A percentile compares a stretch with the other conserved stretches of the same genome.
Evolutionary conservation across 306 rosid genomes (phyloP).

Genomic region (Cicer chorassanicum): DNA sequence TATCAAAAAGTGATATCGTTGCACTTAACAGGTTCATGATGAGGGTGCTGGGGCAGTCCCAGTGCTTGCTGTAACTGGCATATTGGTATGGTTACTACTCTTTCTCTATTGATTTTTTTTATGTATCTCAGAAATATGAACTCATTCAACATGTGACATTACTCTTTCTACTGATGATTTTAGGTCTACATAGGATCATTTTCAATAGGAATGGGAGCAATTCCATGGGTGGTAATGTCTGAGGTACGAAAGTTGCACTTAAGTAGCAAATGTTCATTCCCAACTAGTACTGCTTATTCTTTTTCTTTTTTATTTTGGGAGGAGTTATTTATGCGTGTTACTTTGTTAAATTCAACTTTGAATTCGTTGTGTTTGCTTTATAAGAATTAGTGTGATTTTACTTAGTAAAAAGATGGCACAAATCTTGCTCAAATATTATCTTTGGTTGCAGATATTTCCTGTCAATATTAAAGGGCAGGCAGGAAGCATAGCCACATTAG

Average conservation of each 20-base stretch:
- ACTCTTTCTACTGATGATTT: constrained; percentile 35
- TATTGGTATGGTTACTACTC: constrained; percentile 59
- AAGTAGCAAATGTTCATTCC: constrained; percentile 3
- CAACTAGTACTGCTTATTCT: background rate
- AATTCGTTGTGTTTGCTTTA: constrained; percentile 47
- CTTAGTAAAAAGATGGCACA: background rate
- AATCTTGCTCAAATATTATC: constrained; percentile 2
- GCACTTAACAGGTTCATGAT: constrained; percentile 61
- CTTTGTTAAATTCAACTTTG: constrained; percentile 30
- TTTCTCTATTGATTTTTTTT: background rate
- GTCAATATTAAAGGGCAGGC: constrained; percentile 82
- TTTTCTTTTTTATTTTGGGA: background rate
- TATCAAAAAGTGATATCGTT: constrained; percentile 35
- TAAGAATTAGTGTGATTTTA: constrained; percentile 11
- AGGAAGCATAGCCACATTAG: constrained; percentile 86
- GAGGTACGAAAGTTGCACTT: constrained; percentile 59
- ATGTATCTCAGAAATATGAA: constrained; percentile 27
- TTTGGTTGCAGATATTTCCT: constrained; percentile 75
- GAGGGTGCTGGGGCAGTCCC: constrained; percentile 59
- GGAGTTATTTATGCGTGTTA: background rate
- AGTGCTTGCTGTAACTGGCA: constrained; percentile 68
- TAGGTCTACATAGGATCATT: constrained; percentile 79
- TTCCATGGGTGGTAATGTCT: constrained; percentile 98
- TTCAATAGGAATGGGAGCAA: constrained; percentile 91
- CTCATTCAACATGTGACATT: constrained; percentile 13